phyloP scores from a whole-genome alignment of 345 rosid genomes.

The Geranium brycei region DNA sequence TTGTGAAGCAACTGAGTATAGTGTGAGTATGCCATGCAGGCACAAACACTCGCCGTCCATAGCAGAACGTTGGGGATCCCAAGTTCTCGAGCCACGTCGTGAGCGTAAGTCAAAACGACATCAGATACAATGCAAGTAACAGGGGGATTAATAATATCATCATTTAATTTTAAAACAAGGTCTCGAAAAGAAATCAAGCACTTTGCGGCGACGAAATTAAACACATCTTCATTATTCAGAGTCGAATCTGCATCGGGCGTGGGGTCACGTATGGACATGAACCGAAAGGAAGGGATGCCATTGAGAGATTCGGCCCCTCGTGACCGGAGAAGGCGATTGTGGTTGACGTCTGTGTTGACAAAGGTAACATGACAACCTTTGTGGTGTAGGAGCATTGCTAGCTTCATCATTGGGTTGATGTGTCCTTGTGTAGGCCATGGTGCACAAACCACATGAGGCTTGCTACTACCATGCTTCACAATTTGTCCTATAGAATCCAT shows the following conservation, averaged over 20 bases:
- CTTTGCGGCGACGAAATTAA: not conserved
- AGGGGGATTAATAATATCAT: not conserved
- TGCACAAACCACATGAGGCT: constrained; percentile 21
- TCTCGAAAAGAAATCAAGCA: not conserved
- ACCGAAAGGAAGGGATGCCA: constrained; percentile 5
- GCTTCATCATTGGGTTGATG: constrained; percentile 1
- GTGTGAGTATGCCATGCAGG: constrained; percentile 1
- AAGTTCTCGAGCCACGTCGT: not conserved
- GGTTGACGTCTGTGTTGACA: constrained; percentile 9
- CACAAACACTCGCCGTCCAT: constrained; percentile 8
- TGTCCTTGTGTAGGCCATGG: constrained; percentile 23
- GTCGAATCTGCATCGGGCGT: not conserved
- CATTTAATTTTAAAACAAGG: not conserved
- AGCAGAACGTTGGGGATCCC: constrained; percentile 1
- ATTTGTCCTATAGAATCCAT: no score
- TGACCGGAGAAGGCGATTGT: not conserved
- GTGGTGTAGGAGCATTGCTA: constrained; percentile 8
- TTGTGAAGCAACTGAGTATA: not conserved
- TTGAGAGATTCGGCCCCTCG: not conserved
- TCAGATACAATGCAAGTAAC: constrained; percentile 9
- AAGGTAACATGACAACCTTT: constrained; percentile 9
- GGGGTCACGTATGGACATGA: constrained; percentile 3
- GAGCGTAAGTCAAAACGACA: constrained; percentile 5
- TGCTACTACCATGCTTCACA: no score
- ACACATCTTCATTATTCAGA: not conserved